phyloP scores from a whole-genome alignment of 768 basidiomycete genomes.

The Lactifluus subvellereus region DNA sequence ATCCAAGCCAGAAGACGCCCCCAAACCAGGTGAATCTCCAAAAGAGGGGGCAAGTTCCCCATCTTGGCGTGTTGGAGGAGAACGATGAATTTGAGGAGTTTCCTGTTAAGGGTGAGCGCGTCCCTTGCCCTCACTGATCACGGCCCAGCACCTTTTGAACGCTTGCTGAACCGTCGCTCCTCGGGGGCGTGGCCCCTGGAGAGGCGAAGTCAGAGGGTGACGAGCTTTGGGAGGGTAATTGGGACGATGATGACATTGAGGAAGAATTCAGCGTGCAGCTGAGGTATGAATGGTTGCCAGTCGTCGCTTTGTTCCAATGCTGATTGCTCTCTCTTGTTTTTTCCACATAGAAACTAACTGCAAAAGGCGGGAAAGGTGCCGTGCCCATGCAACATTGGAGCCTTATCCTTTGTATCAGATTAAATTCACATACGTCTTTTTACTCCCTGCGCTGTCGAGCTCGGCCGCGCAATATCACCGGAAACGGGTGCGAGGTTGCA shows the following conservation, averaged over 20 bases:
- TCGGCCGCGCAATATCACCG: not conserved
- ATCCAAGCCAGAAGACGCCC: constrained; percentile 27
- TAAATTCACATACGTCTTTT: not conserved
- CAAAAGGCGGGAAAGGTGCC: constrained; percentile 48
- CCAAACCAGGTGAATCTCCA: constrained; percentile 26
- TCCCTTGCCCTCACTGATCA: not conserved
- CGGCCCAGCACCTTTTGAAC: not conserved
- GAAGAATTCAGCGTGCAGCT: constrained; percentile 95
- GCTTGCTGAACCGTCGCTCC: constrained; percentile 37
- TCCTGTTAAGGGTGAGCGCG: constrained; percentile 60
- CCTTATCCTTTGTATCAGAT: not conserved
- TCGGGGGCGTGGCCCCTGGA: constrained; percentile 67
- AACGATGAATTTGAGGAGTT: constrained; percentile 98
- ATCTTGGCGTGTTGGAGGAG: constrained; percentile 89
- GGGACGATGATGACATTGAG: constrained; percentile 99
- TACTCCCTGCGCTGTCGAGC: not conserved
- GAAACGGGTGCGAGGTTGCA: not conserved
- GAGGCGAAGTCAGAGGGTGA: constrained; percentile 76
- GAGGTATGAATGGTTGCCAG: constrained; percentile 53
- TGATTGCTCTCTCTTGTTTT: not conserved
- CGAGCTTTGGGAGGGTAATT: constrained; percentile 98
- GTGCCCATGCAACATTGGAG: constrained; percentile 27
- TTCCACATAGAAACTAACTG: constrained; percentile 51
- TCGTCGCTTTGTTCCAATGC: not conserved
- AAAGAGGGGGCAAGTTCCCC: constrained; percentile 34